A percentile compares a stretch with the other conserved stretches of the same genome.
phyloP scores from a whole-genome alignment of 106 monocot species.

The Dendrobium officinale region DNA sequence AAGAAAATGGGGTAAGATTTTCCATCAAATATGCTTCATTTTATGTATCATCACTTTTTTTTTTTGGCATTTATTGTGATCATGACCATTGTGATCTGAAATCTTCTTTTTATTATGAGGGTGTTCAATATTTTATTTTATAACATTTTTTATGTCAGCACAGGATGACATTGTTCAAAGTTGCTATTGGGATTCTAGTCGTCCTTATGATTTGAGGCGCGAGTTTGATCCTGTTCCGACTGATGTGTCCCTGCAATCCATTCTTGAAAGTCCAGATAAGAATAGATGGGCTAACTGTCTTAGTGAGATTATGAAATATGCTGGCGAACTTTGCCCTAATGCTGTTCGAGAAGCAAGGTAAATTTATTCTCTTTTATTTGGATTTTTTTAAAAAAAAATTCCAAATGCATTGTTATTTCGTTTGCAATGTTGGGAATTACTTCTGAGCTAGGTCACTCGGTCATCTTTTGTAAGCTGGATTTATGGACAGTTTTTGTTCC shows the following conservation, averaged over 20 bases:
- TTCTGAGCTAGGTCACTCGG: neutral
- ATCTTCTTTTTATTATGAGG: neutral
- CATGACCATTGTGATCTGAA: neutral
- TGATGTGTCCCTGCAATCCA: constrained; percentile 79
- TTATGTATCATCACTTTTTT: neutral
- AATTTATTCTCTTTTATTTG: constrained; percentile 12
- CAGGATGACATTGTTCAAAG: constrained; percentile 99
- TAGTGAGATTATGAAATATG: constrained; percentile 92
- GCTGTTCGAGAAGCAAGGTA: constrained; percentile 92
- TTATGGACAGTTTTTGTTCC: neutral
- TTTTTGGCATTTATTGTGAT: neutral
- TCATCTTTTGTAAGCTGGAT: neutral
- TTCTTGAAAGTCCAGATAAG: constrained; percentile 90
- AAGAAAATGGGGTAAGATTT: constrained; percentile 93
- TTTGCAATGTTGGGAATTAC: neutral
- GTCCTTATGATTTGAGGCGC: constrained; percentile 76
- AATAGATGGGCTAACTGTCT: constrained; percentile 94
- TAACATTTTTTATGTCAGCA: neutral
- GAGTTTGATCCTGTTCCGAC: constrained; percentile 80
- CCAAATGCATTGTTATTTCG: neutral
- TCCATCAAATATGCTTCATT: neutral
- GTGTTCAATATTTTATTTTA: neutral
- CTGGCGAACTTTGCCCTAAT: constrained; percentile 82
- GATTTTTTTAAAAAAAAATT: neutral
- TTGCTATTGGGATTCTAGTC: constrained; percentile 90